phyloP scores from a whole-genome alignment of 306 rosid species.

The Casuarina cunninghamiana region DNA sequence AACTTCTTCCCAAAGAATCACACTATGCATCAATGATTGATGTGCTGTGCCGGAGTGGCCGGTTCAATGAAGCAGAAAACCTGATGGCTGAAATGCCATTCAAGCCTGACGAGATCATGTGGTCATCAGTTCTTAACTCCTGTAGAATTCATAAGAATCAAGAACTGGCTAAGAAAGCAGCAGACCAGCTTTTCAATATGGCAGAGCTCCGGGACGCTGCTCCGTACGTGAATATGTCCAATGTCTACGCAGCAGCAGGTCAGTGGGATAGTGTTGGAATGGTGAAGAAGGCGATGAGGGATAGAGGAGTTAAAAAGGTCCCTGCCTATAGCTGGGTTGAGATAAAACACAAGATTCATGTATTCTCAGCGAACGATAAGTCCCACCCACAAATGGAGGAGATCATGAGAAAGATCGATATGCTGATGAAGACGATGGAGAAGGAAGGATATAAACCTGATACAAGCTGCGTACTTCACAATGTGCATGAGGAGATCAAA shows the following conservation, averaged over 20 bases:
- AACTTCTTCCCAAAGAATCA: constrained; percentile 65
- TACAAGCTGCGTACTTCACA: constrained; percentile 73
- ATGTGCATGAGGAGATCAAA: constrained; percentile 63
- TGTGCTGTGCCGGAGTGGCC: constrained; percentile 71
- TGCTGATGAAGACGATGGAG: constrained; percentile 54
- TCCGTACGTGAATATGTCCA: constrained; percentile 78
- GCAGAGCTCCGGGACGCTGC: constrained; percentile 66
- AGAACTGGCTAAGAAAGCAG: constrained; percentile 71
- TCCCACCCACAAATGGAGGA: constrained; percentile 59
- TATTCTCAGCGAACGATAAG: constrained; percentile 64
- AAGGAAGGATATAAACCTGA: constrained; percentile 78
- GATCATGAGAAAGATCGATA: constrained; percentile 64
- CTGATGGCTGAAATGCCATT: constrained; percentile 73
- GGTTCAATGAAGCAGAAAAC: constrained; percentile 70
- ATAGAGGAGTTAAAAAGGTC: constrained; percentile 71
- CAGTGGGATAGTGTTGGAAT: constrained; percentile 79
- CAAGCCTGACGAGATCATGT: constrained; percentile 77
- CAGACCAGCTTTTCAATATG: constrained; percentile 70
- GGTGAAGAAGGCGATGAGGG: constrained; percentile 84
- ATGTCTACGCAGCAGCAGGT: constrained; percentile 83
- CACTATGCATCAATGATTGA: constrained; percentile 80
- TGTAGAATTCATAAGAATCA: constrained; percentile 86
- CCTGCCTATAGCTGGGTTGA: constrained; percentile 91
- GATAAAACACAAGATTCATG: constrained; percentile 61
- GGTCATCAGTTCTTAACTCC: constrained; percentile 84